Evolutionary conservation across 2,329 filamentous ascomycete genomes (phyloP).

Genomic region (Xenosphaeropsis pyriputrescens): DNA sequence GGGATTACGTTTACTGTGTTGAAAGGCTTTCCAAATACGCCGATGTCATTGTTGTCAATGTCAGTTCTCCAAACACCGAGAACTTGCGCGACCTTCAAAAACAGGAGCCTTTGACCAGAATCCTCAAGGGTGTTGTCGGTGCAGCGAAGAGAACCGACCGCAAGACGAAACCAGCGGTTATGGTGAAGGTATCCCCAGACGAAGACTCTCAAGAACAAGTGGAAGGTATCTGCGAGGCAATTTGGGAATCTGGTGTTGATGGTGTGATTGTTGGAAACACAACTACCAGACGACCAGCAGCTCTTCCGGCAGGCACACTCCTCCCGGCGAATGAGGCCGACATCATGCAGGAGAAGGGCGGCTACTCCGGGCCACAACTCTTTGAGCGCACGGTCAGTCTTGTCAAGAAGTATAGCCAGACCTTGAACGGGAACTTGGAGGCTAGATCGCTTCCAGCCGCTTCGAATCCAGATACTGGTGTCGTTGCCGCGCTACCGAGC

Average conservation of each 20-base stretch:
- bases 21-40: slow-evolving; percentile 72
- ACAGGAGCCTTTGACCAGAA: slow-evolving; percentile 64
- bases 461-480: background rate
- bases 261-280: slow-evolving; percentile 97
- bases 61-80: slow-evolving; percentile 91
- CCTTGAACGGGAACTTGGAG: slow-evolving; percentile 9
- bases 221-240: slow-evolving; percentile 74
- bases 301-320: slow-evolving; percentile 51
- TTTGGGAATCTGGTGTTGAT: slow-evolving; percentile 74
- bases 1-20: slow-evolving; percentile 83
- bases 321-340: slow-evolving; percentile 52
- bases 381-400: slow-evolving; percentile 68
- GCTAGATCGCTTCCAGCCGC: background rate
- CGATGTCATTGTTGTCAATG: slow-evolving; percentile 94
- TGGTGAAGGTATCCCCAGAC: slow-evolving; percentile 97
- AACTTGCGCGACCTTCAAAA: slow-evolving; percentile 80
- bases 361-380: slow-evolving; percentile 82
- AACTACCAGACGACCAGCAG: slow-evolving; percentile 64
- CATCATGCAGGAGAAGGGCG: slow-evolving; percentile 63
- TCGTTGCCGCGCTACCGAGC: no score
- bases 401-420: slow-evolving; percentile 59
- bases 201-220: slow-evolving; percentile 80
- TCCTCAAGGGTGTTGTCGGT: slow-evolving; percentile 69
- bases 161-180: slow-evolving; percentile 63
- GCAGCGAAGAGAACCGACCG: slow-evolving; percentile 58